A percentile compares a stretch with the other conserved stretches of the same genome.
phyloP scores from a whole-genome alignment of 352 stramenopile species.

The Globisporangium camurandrum region DNA sequence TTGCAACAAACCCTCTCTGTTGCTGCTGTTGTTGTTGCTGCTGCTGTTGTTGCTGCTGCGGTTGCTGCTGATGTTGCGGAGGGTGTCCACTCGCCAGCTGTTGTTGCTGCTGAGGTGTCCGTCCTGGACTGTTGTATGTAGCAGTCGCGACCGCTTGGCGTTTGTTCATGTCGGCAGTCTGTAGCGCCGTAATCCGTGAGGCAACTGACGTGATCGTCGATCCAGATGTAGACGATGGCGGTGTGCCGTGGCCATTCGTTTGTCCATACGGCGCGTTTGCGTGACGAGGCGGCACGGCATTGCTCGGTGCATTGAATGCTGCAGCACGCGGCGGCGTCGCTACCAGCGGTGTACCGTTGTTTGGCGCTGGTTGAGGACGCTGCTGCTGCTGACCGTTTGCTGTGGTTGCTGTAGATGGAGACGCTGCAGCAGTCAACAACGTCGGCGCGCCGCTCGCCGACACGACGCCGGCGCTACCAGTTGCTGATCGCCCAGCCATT shows the following conservation, averaged over 20 bases:
- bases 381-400: not conserved
- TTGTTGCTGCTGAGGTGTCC: conserved; percentile 9
- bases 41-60: conserved; percentile 4
- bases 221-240: no score
- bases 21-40: conserved; percentile 13
- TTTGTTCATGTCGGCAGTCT: conserved; percentile 20
- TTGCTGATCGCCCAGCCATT: conserved; percentile 7
- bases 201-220: conserved; percentile 14
- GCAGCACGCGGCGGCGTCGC: conserved; percentile 5
- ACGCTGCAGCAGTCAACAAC: conserved; percentile 3
- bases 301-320: conserved; percentile 2
- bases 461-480: conserved; percentile 14
- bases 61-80: conserved; percentile 12
- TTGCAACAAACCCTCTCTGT: not conserved
- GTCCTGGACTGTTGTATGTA: conserved; percentile 2
- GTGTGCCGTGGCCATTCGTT: not conserved
- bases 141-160: conserved; percentile 11
- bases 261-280: not conserved
- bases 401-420: not conserved
- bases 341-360: not conserved
- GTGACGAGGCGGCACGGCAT: not conserved
- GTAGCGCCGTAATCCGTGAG: conserved; percentile 25
- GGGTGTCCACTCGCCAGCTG: conserved; percentile 4
- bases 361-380: not conserved
- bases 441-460: conserved; percentile 8